phyloP scores from a whole-genome alignment of 768 basidiomycete genomes.

The Amanita jacksonii region DNA sequence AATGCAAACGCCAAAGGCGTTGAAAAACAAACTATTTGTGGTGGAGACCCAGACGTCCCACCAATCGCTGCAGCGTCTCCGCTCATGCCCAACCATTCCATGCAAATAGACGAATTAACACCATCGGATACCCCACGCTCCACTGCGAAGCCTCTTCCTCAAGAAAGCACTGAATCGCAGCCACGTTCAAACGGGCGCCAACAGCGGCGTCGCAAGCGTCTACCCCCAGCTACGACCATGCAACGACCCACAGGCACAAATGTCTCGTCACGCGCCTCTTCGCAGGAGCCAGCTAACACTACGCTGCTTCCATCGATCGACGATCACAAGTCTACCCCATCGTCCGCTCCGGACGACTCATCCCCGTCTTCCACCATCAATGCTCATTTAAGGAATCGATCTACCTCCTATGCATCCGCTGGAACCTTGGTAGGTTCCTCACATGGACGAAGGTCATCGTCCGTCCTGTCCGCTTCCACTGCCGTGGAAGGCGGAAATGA shows the following conservation, averaged over 20 bases:
- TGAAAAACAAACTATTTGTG: not conserved
- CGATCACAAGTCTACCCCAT: conserved; percentile 5
- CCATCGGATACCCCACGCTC: conserved; percentile 1
- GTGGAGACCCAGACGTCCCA: not conserved
- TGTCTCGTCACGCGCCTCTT: conserved; percentile 9
- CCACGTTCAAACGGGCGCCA: conserved; percentile 5
- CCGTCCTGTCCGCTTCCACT: conserved; percentile 30
- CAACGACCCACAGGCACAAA: not conserved
- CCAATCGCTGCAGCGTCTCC: not conserved
- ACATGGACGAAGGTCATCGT: conserved; percentile 24
- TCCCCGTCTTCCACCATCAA: not conserved
- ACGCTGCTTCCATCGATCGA: conserved; percentile 5
- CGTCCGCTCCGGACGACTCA: not conserved
- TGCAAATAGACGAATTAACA: conserved; percentile 5
- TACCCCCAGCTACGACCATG: not conserved
- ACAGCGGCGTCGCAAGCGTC: conserved; percentile 5
- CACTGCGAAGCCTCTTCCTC: not conserved
- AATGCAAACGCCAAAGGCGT: conserved; percentile 8
- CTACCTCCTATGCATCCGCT: conserved; percentile 29
- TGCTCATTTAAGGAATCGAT: conserved; percentile 27
- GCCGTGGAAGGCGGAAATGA: conserved; percentile 21
- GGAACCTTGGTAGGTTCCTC: conserved; percentile 23
- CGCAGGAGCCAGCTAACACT: conserved; percentile 6
- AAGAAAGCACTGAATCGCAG: conserved; percentile 5
- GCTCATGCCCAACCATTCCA: not conserved